A percentile compares a stretch with the other conserved stretches of the same genome.
Conservation (phyloP, 768 basidiomycete genomes). For the Guyanaporus albipodus region DNA sequence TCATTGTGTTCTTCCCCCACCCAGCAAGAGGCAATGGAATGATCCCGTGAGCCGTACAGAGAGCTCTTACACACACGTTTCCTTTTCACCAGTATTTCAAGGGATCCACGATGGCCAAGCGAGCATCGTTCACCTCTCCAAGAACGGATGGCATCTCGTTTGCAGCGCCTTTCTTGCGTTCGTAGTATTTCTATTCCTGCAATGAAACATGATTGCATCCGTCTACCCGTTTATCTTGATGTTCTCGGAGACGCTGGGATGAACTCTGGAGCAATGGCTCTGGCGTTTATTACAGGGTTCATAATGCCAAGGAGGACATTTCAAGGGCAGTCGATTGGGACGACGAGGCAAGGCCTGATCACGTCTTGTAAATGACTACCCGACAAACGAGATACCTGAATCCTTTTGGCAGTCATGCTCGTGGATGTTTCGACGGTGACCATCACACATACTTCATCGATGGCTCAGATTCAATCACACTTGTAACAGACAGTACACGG, state of each 20-base stretch:
- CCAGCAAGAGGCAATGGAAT: conserved; percentile 11
- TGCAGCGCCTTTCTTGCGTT: conserved; percentile 1
- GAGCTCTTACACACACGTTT: conserved; percentile 1
- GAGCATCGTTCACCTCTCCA: conserved; percentile 12
- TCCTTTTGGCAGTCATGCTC: no score
- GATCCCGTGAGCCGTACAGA: conserved; percentile 3
- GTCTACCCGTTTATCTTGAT: neutral
- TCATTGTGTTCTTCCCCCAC: conserved; percentile 7
- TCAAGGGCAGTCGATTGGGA: no score
- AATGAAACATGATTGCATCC: conserved; percentile 3
- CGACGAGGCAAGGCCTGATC: no score
- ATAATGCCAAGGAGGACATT: no score
- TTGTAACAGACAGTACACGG: no score
- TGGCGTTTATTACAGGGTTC: no score
- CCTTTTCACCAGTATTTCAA: conserved; percentile 10
- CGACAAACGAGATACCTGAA: no score
- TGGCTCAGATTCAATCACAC: no score
- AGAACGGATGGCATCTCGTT: conserved; percentile 5
- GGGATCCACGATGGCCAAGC: conserved; percentile 15
- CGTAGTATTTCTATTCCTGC: conserved; percentile 1
- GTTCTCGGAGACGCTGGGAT: neutral
- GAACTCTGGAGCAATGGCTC: neutral
- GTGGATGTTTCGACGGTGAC: no score
- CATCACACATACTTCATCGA: no score
- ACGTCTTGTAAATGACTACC: no score